Evolutionary conservation across 176 grass and related monocot genomes (phyloP).

Genomic region (Juncus inflexus): DNA sequence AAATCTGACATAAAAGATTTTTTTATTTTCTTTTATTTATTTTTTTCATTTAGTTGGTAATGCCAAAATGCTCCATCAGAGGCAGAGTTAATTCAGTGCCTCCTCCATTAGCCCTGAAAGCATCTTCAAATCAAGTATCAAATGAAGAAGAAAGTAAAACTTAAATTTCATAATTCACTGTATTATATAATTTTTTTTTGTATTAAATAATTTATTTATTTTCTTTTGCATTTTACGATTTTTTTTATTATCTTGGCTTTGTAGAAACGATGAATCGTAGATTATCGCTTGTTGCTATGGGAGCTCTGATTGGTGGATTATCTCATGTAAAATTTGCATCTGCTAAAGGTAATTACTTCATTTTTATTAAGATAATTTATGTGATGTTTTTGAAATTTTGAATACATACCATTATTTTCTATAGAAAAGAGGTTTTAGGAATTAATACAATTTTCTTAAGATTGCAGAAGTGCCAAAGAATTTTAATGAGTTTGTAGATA

Average conservation of each 20-base stretch:
- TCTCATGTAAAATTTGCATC: constrained; percentile 32
- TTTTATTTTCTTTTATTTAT: constrained; percentile 3
- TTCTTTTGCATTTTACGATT: not conserved
- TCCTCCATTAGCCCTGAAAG: constrained; percentile 31
- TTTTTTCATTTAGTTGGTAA: constrained; percentile 36
- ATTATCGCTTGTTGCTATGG: constrained; percentile 53
- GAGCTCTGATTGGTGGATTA: constrained; percentile 43
- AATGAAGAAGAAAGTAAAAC: constrained; percentile 43
- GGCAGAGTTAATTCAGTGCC: constrained; percentile 17
- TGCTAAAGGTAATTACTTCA: constrained; percentile 55
- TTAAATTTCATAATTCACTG: not conserved
- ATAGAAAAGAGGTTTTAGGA: not conserved
- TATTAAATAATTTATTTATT: no score
- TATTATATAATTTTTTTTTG: no score
- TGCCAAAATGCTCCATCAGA: constrained; percentile 27
- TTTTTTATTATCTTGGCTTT: constrained; percentile 5
- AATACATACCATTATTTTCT: not conserved
- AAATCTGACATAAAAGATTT: not conserved
- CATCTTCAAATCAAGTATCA: constrained; percentile 31
- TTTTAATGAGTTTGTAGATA: constrained; percentile 69
- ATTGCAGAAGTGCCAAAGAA: constrained; percentile 68
- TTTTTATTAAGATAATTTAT: no score
- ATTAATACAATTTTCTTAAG: constrained; percentile 35
- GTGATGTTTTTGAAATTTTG: no score
- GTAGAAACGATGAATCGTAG: constrained; percentile 56